These are phyloP conservation scores for Xylariomycetidae sp. DNA, from an alignment of 2,329 filamentous ascomycete species.

Conservation along the genomic window DNA sequence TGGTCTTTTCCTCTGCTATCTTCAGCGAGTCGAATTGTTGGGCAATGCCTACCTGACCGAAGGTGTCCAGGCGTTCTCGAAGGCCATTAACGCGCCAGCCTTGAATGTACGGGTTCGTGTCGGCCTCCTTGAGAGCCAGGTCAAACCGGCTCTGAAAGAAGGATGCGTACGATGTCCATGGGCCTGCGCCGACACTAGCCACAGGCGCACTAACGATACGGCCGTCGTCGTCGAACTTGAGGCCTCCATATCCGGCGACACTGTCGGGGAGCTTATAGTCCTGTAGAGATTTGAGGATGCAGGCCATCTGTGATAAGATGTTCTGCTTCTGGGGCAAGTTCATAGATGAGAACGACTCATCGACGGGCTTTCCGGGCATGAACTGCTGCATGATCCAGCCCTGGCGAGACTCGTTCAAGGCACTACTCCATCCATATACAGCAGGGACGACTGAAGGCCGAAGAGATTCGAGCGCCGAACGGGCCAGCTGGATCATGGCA, in stretches of 20 bases:
- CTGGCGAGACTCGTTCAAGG: conserved; percentile 6
- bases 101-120: conserved; percentile 22
- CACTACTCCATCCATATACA: conserved; percentile 25
- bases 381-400: conserved; percentile 24
- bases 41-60: conserved; percentile 18
- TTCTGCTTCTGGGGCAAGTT: conserved; percentile 15
- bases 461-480: conserved; percentile 20
- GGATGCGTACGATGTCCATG: conserved; percentile 24
- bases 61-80: conserved; percentile 24
- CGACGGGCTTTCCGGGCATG: conserved; percentile 24
- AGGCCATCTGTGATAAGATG: conserved; percentile 27
- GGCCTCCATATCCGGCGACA: conserved; percentile 26
- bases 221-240: conserved; percentile 27
- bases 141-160: conserved; percentile 22
- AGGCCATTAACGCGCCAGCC: conserved; percentile 27
- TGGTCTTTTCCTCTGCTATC: conserved; percentile 14
- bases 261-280: conserved; percentile 26
- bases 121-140: conserved; percentile 19
- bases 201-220: conserved; percentile 26
- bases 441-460: conserved; percentile 23
- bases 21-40: conserved; percentile 16
- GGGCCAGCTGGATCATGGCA: conserved; percentile 24
- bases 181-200: conserved; percentile 25
- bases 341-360: conserved; percentile 19
- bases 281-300: conserved; percentile 26